Percentiles rank a stretch among this genome's conserved stretches.
Conservation (phyloP, 2,329 filamentous ascomycete species). For the Purpureocillium lavendulum region DNA sequence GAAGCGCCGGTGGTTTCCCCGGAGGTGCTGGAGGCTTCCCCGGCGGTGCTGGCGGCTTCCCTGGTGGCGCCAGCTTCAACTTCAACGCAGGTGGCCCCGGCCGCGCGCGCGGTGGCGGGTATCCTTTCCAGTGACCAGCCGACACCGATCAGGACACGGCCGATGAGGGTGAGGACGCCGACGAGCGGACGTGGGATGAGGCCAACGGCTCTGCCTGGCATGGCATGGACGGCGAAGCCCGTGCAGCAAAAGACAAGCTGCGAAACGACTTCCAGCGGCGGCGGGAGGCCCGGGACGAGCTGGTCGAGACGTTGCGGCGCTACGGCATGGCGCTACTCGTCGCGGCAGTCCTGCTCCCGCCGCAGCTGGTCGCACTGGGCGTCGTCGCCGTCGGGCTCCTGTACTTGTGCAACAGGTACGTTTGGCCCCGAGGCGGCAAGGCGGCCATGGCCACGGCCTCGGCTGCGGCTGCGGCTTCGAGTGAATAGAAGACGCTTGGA, state of each 20-base stretch:
- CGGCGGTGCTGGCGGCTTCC: conserved; percentile 28
- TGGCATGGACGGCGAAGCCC: conserved; percentile 11
- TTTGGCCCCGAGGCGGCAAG: conserved; percentile 7
- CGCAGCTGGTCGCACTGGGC: conserved; percentile 28
- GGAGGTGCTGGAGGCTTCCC: conserved; percentile 41
- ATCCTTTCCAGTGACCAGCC: conserved; percentile 42
- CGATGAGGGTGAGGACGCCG: conserved; percentile 19
- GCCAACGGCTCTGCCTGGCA: conserved; percentile 10
- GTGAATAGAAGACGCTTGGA: conserved; percentile 11
- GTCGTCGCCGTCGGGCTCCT: conserved; percentile 24
- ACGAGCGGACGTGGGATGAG: conserved; percentile 16
- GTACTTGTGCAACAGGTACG: conserved; percentile 30
- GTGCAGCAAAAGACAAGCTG: conserved; percentile 14
- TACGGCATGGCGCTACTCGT: conserved; percentile 33
- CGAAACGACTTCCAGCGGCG: conserved; percentile 20
- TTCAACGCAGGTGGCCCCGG: conserved; percentile 31
- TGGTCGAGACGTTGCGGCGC: conserved; percentile 32
- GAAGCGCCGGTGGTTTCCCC: conserved; percentile 42
- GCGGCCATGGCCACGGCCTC: no score
- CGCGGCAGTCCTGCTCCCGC: conserved; percentile 38
- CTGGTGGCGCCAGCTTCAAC: conserved; percentile 38
- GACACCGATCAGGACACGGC: conserved; percentile 25
- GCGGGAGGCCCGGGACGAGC: conserved; percentile 25
- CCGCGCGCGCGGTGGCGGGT: conserved; percentile 27
- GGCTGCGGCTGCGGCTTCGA: conserved; percentile 4